Conservation (phyloP, 2,329 filamentous ascomycete species). For the Ascochyta fabae region DNA sequence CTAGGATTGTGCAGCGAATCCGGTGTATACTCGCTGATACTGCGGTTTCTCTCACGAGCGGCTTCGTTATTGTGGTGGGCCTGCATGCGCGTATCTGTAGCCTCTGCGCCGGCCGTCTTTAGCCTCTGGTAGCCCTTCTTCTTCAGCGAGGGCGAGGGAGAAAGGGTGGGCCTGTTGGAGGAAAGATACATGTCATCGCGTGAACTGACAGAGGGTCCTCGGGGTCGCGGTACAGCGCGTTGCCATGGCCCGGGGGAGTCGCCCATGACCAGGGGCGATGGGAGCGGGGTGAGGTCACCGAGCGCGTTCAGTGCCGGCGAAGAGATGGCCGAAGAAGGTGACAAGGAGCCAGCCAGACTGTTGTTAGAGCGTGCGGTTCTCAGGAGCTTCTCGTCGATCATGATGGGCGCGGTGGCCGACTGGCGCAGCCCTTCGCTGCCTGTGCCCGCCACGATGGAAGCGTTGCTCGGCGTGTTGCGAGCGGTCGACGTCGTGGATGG, state of each 20-base stretch:
- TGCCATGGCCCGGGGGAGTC: slow-evolving; percentile 54
- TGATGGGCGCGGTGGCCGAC: slow-evolving; percentile 49
- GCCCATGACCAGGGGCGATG: slow-evolving; percentile 54
- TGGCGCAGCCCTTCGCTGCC: slow-evolving; percentile 37
- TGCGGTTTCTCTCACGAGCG: slow-evolving; percentile 74
- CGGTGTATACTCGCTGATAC: slow-evolving; percentile 86
- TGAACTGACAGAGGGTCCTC: slow-evolving; percentile 40
- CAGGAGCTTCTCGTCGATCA: slow-evolving; percentile 45
- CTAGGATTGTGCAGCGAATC: slow-evolving; percentile 72
- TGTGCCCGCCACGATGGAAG: slow-evolving; percentile 43
- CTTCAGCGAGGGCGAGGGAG: slow-evolving; percentile 50
- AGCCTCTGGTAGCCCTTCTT: slow-evolving; percentile 57
- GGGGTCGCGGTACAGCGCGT: slow-evolving; percentile 44
- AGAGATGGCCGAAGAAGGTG: slow-evolving; percentile 53
- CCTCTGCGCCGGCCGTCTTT: slow-evolving; percentile 51
- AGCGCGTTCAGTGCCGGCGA: slow-evolving; percentile 58
- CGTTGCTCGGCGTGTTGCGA: slow-evolving; percentile 26
- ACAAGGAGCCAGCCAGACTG: slow-evolving; percentile 54
- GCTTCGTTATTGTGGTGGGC: slow-evolving; percentile 42
- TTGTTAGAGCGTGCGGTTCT: slow-evolving; percentile 51
- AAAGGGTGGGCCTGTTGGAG: slow-evolving; percentile 41
- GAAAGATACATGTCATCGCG: slow-evolving; percentile 43
- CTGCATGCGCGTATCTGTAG: slow-evolving; percentile 39
- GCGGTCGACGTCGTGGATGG: slow-evolving; percentile 33
- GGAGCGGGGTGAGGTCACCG: slow-evolving; percentile 59